These are phyloP conservation scores for Peronospora destructor DNA, from an alignment of 352 stramenopile species.

Conservation along the genomic window DNA sequence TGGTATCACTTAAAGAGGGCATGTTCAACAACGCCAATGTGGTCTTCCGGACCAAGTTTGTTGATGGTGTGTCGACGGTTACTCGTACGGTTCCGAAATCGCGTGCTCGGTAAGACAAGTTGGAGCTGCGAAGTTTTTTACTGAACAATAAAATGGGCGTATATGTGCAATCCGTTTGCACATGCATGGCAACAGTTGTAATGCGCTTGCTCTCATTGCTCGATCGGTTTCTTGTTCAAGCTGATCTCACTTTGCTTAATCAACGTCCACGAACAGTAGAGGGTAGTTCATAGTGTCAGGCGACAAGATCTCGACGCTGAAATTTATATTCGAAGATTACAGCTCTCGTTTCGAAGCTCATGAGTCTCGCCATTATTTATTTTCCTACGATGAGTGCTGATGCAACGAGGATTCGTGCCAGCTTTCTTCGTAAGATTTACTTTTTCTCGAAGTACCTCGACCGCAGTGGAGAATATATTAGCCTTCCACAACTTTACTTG, in stretches of 20 bases:
- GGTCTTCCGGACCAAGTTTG: constrained; percentile 99
- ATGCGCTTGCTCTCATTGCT: not conserved
- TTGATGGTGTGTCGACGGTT: constrained; percentile 99
- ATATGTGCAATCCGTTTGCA: constrained; percentile 9
- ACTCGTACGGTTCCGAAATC: constrained; percentile 87
- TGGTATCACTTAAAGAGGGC: constrained; percentile 99
- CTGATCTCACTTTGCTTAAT: no score
- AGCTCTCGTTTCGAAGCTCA: no score
- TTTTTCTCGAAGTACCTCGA: no score
- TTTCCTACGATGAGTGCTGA: no score
- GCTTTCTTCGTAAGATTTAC: no score
- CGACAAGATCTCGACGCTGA: constrained; percentile 46
- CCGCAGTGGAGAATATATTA: no score
- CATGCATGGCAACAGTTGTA: constrained; percentile 1
- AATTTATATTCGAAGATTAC: no score
- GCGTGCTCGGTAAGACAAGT: constrained; percentile 19
- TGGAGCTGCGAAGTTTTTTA: not conserved
- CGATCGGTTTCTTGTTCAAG: no score
- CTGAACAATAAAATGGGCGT: not conserved
- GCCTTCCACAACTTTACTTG: no score
- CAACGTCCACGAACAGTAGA: constrained; percentile 67
- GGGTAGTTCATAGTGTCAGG: constrained; percentile 46
- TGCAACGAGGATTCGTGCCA: no score
- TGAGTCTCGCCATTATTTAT: no score
- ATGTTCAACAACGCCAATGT: constrained; percentile 99